phyloP scores from a whole-genome alignment of 495 filamentous ascomycete genomes.

The Astrocystis sublimbata region DNA sequence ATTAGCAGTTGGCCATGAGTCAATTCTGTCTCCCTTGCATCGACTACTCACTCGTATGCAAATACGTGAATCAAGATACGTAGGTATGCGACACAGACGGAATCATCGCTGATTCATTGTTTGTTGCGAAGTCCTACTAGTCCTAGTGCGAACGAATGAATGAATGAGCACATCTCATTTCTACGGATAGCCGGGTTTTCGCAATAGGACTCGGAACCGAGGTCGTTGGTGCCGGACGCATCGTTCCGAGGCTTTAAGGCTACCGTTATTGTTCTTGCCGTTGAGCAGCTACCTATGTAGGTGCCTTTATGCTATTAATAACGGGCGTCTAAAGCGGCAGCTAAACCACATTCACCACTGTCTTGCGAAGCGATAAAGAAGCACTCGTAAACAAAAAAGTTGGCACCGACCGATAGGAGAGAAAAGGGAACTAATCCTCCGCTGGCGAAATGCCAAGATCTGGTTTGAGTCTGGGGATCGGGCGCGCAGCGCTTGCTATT shows the following conservation, averaged over 20 bases:
- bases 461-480: neutral
- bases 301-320: neutral
- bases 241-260: too few species aligned
- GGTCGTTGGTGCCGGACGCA: too few species aligned
- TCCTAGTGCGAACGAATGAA: too few species aligned
- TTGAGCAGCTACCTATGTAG: too few species aligned
- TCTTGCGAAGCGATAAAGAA: neutral
- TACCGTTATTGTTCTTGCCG: too few species aligned
- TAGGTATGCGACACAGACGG: neutral
- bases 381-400: neutral
- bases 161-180: neutral
- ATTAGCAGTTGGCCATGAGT: neutral
- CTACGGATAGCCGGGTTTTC: neutral
- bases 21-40: neutral
- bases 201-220: neutral
- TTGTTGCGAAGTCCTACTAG: too few species aligned
- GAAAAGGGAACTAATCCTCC: constrained; percentile 1
- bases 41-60: neutral
- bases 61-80: too few species aligned
- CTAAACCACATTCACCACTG: neutral
- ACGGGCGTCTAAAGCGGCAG: constrained; percentile 4
- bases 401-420: neutral
- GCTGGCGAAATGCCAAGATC: neutral
- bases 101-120: neutral
- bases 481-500: constrained; percentile 10